Conservation (phyloP, 2,329 filamentous ascomycete genomes). For the Aciculosporium take region DNA sequence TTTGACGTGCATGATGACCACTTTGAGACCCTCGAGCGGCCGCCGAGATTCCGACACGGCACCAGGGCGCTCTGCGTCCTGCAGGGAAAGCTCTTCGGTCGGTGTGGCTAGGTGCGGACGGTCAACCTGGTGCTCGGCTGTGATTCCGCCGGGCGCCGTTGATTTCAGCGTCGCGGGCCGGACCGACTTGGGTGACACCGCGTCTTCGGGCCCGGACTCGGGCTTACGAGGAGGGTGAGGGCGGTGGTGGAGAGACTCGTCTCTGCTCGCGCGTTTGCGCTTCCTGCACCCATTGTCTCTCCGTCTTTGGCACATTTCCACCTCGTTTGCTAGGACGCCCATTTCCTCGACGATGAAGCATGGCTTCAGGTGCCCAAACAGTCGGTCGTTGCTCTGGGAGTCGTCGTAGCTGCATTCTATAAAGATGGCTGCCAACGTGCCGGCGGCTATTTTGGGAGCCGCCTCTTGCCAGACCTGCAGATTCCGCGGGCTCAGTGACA, state of each 20-base stretch:
- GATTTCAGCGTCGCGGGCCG: conserved; percentile 13
- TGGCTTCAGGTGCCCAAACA: conserved; percentile 85
- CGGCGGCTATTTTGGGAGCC: conserved; percentile 65
- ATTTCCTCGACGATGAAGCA: conserved; percentile 72
- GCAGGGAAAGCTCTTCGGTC: conserved; percentile 30
- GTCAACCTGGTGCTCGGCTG: conserved; percentile 8
- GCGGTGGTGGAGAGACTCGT: conserved; percentile 10
- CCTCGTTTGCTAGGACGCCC: conserved; percentile 53
- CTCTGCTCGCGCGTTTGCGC: conserved; percentile 42
- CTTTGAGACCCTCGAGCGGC: conserved; percentile 56
- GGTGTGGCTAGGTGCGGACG: conserved; percentile 33
- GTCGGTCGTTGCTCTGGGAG: conserved; percentile 55
- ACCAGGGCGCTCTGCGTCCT: conserved; percentile 21
- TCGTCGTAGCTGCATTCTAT: conserved; percentile 95
- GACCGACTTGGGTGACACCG: conserved; percentile 38
- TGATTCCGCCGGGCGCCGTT: conserved; percentile 6
- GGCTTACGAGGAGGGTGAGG: conserved; percentile 11
- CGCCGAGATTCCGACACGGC: conserved; percentile 11
- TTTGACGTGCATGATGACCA: conserved; percentile 91
- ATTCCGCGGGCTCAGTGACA: conserved; percentile 73
- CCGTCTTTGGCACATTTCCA: conserved; percentile 36
- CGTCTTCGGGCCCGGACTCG: conserved; percentile 23
- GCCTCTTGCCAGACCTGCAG: conserved; percentile 76
- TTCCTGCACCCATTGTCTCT: conserved; percentile 36
- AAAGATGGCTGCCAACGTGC: conserved; percentile 65